Conservation (phyloP, 495 filamentous ascomycete genomes). For the Evernia prunastri region DNA sequence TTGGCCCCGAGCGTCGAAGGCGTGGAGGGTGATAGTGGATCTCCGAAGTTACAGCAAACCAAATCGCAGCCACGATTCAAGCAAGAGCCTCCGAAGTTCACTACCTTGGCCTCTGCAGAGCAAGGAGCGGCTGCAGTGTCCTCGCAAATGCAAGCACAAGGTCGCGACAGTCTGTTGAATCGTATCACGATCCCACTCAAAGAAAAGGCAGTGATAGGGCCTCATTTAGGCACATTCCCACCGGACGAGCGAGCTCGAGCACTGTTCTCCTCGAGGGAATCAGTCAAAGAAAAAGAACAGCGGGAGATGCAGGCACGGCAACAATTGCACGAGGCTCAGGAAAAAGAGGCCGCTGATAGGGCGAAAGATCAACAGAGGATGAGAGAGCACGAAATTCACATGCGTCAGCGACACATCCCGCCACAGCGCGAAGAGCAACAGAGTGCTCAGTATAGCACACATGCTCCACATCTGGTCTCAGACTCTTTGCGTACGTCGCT, state of each 20-base stretch:
- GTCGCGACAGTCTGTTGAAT: constrained; percentile 12
- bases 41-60: constrained; percentile 31
- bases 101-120: constrained; percentile 32
- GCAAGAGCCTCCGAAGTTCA: constrained; percentile 30
- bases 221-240: constrained; percentile 20
- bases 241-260: constrained; percentile 17
- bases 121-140: constrained; percentile 31
- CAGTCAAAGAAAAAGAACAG: constrained; percentile 18
- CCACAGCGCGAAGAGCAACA: constrained; percentile 28
- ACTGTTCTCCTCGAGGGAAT: constrained; percentile 1
- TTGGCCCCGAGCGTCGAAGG: constrained; percentile 55
- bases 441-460: constrained; percentile 37
- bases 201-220: constrained; percentile 20
- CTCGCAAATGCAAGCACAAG: constrained; percentile 16
- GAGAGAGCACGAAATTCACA: constrained; percentile 7
- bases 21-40: constrained; percentile 48
- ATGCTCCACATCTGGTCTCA: constrained; percentile 33
- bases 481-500: constrained; percentile 28
- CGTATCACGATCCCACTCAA: constrained; percentile 19
- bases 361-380: constrained; percentile 3
- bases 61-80: constrained; percentile 35
- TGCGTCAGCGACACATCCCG: constrained; percentile 15
- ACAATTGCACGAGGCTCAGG: constrained; percentile 12
- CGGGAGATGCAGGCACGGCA: constrained; percentile 34
- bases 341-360: constrained; percentile 8